Evolutionary conservation across 768 basidiomycete species (phyloP), one percentile per base, ranked within the genome.

Genomic region (Clitopilus passeckerianus): DNA sequence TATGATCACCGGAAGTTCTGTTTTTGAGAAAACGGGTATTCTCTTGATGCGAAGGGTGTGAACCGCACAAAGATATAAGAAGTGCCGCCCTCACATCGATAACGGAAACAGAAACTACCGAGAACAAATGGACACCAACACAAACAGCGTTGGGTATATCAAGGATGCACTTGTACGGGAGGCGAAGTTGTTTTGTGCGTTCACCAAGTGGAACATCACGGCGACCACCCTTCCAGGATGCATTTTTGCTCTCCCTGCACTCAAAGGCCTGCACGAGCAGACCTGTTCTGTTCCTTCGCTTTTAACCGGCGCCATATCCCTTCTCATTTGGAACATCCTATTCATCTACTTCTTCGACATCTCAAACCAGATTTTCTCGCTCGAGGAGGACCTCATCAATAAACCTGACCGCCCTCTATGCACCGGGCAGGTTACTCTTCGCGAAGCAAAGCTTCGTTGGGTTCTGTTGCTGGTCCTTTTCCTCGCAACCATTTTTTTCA

Each of bases 381-480:
- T 66, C 30, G 63, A 61, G 7, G 67, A 68, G 50, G 67, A 68
- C 52, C 57, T 59, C 34, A 57, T 67, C 20, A 65, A 68, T 57
- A 68, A 68, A 58, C 67, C 67, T 0, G 63, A 67, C 50, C 20
- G 67, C 43, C 66, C 67, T 1, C 59, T 68, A 23, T 61, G 63
- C 2, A 65, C 65, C 4, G 67, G 65, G 10, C 59, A 58, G 37
- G 60, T 68, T 46, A 66, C 64, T 5, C 20, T 63, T 30, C 30
- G 46, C n/a, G 62, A 59, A 0, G 65, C 67, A 10, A 64, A 63
- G 57, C 16, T 9, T 16, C 61, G 65, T 3, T 64, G 63, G 60
- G 50, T 41, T 1, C n/a, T 63, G 9, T 56, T 54, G 6, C 37
- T 60, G 6, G 34, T 37, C 14, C 35, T 24, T 10, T 66, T 63